Base-by-base conservation (phyloP, 2,329 filamentous ascomycete genomes). In the Penicillium sp. region DNA sequence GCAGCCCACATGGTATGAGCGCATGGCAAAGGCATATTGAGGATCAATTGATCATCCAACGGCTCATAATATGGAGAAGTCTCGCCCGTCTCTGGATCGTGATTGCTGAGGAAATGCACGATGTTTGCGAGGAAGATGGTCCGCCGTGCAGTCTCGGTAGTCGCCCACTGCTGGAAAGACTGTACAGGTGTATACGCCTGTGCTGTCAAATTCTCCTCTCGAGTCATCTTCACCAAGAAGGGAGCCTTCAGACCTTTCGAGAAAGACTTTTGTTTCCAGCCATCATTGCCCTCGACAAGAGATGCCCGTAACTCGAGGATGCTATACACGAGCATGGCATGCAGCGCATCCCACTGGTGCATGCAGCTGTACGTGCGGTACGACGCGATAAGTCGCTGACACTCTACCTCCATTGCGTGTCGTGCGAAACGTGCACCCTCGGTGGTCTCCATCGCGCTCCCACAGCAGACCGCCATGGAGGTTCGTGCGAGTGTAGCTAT, bases 291-390 rank as follows among this genome's bases (percentile, higher is more conserved):
- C 42, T 62, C 47, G 19, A 35, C 19, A 33, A 40, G 40, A 24
- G 55, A 51, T 53, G 59, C 45, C 19, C 59, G 58, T 26, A 69
- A 22, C 35, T 69, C 67, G 26, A 70, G 59, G 30, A 63, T 60
- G 51, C 62, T 63, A 54, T 71, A 72, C 17, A 72, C 55, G 13
- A 70, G 59, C 69, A 72, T 70, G 10, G 69, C 69, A 59, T 71
- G 68, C 37, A 71, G 40, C 55, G 62, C 60, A 64, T 67, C 69
- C 58, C 57, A 63, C 47, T 57, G 60, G 45, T 59, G 60, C 58
- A 63, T 63, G 40, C 63, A 61, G 22, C 12, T 50, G 61, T 65
- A 62, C 57, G 60, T 49, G 60, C 58, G 62, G 64, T 66, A 63
- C 17, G 64, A 47, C 44, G 62, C 59, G 51, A 70, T 66, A 28